Conservation (phyloP, 176 grass and related monocot genomes). For the Oryza nivara region DNA sequence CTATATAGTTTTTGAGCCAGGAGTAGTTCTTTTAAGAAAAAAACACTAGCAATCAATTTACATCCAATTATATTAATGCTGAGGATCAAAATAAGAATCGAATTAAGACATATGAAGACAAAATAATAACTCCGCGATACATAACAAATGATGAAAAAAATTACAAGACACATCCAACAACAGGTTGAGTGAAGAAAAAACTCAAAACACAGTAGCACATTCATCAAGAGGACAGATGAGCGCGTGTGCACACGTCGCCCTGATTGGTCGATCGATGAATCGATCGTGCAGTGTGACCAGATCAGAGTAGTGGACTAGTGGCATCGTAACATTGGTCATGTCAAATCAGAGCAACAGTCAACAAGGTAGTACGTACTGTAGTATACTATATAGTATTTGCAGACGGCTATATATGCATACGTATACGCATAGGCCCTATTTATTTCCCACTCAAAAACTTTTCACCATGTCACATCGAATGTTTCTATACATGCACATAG, state of each 20-base stretch:
- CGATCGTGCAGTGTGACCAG: neutral
- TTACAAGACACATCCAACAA: neutral
- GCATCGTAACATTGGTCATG: neutral
- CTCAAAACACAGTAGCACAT: neutral
- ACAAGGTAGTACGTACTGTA: neutral
- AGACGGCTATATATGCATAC: too few species aligned
- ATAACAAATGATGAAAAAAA: too few species aligned
- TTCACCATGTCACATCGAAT: too few species aligned
- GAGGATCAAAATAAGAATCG: neutral
- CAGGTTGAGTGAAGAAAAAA: neutral
- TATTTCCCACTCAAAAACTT: too few species aligned
- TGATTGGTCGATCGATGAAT: neutral
- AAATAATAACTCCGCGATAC: neutral
- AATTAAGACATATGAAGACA: neutral
- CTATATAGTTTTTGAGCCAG: neutral
- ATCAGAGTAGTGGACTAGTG: neutral
- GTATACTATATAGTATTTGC: too few species aligned
- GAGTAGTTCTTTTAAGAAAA: neutral
- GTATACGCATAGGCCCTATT: too few species aligned
- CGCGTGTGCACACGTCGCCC: neutral
- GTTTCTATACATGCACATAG: too few species aligned
- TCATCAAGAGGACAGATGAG: neutral
- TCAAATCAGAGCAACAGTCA: slow-evolving; percentile 33
- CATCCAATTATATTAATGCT: neutral
- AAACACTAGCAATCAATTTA: too few species aligned